A percentile compares a stretch with the other conserved stretches of the same genome.
phyloP scores from a whole-genome alignment of 257 asterid genomes.

The Petrea volubilis region DNA sequence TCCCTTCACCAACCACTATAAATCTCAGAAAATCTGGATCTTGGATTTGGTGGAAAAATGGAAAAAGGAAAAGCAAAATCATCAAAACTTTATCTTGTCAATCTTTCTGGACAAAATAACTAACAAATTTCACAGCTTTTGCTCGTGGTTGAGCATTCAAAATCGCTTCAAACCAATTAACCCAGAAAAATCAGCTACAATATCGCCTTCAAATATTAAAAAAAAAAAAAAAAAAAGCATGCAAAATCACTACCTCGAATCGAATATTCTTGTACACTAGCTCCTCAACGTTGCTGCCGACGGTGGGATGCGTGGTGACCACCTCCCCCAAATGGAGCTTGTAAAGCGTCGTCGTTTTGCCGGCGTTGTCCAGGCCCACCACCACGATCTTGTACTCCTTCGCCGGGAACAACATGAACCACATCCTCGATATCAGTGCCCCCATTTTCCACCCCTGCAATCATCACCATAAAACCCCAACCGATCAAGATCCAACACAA shows the following conservation, averaged over 20 bases:
- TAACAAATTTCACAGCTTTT: background rate
- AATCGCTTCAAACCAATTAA: background rate
- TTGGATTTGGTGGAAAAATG: background rate
- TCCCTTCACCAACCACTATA: background rate
- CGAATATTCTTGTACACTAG: conserved; percentile 90
- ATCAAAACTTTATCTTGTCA: background rate
- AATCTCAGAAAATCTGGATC: background rate
- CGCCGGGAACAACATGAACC: conserved; percentile 96
- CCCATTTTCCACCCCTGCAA: conserved; percentile 60
- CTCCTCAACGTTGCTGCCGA: conserved; percentile 98
- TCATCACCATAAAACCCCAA: background rate
- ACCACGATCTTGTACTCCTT: conserved; percentile 98
- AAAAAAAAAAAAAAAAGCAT: background rate
- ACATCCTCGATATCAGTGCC: conserved; percentile 78
- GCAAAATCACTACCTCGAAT: conserved; percentile 75
- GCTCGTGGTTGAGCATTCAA: background rate
- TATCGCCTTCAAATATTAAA: background rate
- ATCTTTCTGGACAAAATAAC: background rate
- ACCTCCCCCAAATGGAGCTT: conserved; percentile 90
- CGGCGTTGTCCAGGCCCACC: conserved; percentile 97
- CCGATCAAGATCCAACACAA: conserved; percentile 33
- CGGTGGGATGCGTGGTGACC: conserved; percentile 96
- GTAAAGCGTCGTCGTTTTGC: conserved; percentile 98
- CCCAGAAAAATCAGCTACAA: background rate
- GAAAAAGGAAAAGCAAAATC: background rate